Evolutionary conservation across 805 yeast species (phyloP).

Genomic region (Spathaspora arborariae): DNA sequence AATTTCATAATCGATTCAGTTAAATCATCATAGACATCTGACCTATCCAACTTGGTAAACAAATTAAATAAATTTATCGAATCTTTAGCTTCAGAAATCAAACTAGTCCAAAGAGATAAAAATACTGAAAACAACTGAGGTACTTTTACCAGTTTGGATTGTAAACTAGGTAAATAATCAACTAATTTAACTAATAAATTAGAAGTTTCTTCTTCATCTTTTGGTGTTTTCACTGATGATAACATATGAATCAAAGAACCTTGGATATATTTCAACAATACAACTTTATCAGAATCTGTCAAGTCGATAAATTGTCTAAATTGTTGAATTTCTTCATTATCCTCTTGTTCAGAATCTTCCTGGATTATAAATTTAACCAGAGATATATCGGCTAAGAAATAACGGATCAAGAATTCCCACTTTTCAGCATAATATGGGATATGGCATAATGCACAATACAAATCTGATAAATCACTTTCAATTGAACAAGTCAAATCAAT

Average conservation of each 20-base stretch:
- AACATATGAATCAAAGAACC: slow-evolving; percentile 36
- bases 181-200: slow-evolving; percentile 19
- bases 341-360: slow-evolving; percentile 5
- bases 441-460: slow-evolving; percentile 1
- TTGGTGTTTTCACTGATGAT: slow-evolving; percentile 18
- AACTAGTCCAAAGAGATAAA: slow-evolving; percentile 23
- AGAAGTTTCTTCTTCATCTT: slow-evolving; percentile 12
- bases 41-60: slow-evolving; percentile 21
- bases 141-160: slow-evolving; percentile 19
- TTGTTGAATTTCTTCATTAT: slow-evolving; percentile 14
- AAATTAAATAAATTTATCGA: slow-evolving; percentile 17
- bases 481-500: slow-evolving; percentile 9
- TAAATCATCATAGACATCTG: slow-evolving; percentile 24
- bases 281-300: slow-evolving; percentile 15
- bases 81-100: slow-evolving; percentile 14
- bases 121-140: slow-evolving; percentile 16
- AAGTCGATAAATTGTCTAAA: slow-evolving; percentile 29
- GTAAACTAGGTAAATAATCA: slow-evolving; percentile 20
- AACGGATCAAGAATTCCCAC: slow-evolving; percentile 40
- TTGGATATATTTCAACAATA: slow-evolving; percentile 34
- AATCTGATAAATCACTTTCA: slow-evolving; percentile 4
- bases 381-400: slow-evolving; percentile 43
- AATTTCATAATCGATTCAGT: slow-evolving; percentile 20
- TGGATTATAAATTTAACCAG: slow-evolving; percentile 20
- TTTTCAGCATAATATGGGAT: slow-evolving; percentile 24